Conservation (phyloP, 495 filamentous ascomycete species). For the Alectoria sarmentosa region DNA sequence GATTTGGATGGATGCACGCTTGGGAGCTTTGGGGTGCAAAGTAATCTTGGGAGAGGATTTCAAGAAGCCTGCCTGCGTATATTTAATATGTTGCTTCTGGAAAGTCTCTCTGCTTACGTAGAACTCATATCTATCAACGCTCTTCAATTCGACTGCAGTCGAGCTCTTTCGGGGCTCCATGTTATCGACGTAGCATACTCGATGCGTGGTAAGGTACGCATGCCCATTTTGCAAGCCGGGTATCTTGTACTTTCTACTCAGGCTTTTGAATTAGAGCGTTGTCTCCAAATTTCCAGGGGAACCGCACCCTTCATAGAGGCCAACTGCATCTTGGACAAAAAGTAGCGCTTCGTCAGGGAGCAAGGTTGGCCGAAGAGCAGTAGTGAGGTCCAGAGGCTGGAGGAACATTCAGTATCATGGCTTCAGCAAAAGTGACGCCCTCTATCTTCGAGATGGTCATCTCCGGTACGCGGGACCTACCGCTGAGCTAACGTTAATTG, state of each 20-base stretch:
- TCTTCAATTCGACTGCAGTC: constrained; percentile 78
- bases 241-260: constrained; percentile 80
- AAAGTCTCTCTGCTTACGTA: constrained; percentile 50
- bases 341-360: constrained; percentile 84
- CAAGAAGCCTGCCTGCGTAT: constrained; percentile 72
- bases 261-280: constrained; percentile 3
- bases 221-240: constrained; percentile 92
- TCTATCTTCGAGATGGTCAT: background rate
- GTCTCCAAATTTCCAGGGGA: background rate
- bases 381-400: constrained; percentile 89
- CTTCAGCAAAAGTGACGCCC: constrained; percentile 14
- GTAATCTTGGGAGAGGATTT: constrained; percentile 95
- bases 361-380: constrained; percentile 83
- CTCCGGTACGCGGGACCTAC: background rate
- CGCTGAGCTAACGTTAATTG: background rate
- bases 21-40: constrained; percentile 66
- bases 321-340: constrained; percentile 95
- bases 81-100: constrained; percentile 22
- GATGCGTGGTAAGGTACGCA: constrained; percentile 91
- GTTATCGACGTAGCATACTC: constrained; percentile 90
- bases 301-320: constrained; percentile 87
- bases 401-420: constrained; percentile 74
- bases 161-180: constrained; percentile 80
- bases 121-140: constrained; percentile 84
- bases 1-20: constrained; percentile 46